Conservation (phyloP, 805 yeast species). For the Barnettozyma sp. region DNA sequence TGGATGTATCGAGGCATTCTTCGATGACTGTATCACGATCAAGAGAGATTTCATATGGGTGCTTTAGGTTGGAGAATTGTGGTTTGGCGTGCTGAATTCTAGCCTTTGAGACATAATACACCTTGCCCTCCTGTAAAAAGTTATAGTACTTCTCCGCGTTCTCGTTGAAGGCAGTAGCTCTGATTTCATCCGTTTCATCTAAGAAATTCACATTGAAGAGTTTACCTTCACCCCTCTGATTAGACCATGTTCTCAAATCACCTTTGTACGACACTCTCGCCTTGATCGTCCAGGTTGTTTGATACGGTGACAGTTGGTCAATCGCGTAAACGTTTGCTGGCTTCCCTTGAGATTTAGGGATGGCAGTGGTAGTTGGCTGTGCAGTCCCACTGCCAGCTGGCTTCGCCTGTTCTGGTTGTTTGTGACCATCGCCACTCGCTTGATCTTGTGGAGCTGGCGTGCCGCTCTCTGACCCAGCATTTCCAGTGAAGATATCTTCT, state of each 20-base stretch:
- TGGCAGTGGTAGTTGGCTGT: constrained; percentile 2
- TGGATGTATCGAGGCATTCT: constrained; percentile 54
- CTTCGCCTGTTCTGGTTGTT: too few relatives aligned
- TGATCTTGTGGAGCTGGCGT: constrained; percentile 4
- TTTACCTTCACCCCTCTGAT: constrained; percentile 82
- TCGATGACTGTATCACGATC: constrained; percentile 73
- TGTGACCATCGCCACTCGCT: too few relatives aligned
- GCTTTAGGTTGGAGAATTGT: constrained; percentile 73
- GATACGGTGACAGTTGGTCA: constrained; percentile 87
- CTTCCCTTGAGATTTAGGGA: constrained; percentile 8
- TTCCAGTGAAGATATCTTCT: constrained; percentile 31
- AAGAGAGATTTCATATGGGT: constrained; percentile 81
- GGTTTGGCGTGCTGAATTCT: constrained; percentile 79
- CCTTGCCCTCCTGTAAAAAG: constrained; percentile 79
- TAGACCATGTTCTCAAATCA: constrained; percentile 83
- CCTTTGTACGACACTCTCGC: constrained; percentile 88
- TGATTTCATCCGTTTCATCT: constrained; percentile 93
- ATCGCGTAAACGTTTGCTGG: constrained; percentile 56
- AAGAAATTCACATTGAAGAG: constrained; percentile 80
- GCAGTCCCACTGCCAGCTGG: too few relatives aligned
- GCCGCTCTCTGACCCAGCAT: constrained; percentile 5
- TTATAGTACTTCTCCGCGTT: constrained; percentile 75
- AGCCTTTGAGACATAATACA: constrained; percentile 76
- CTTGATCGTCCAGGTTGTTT: constrained; percentile 84
- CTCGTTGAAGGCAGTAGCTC: constrained; percentile 91